A percentile compares a stretch with the other conserved stretches of the same genome.
Conservation (phyloP, 2,329 filamentous ascomycete genomes). For the Hypocrella siamensis region DNA sequence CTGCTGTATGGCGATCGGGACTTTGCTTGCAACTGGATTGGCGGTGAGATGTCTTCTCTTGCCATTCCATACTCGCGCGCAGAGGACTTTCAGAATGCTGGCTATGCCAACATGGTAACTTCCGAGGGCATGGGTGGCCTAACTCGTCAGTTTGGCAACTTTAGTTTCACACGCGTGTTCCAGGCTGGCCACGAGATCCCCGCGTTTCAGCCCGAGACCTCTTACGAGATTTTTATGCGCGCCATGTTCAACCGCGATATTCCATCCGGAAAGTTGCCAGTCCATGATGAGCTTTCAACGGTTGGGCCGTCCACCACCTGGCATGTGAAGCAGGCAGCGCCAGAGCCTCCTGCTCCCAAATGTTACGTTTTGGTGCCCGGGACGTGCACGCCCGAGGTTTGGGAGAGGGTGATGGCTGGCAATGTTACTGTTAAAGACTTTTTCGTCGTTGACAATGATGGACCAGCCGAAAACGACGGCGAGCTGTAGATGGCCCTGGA, state of each 20-base stretch:
- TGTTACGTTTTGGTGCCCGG: conserved; percentile 44
- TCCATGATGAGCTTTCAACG: conserved; percentile 33
- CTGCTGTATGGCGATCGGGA: conserved; percentile 53
- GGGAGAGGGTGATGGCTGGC: conserved; percentile 30
- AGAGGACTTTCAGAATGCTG: conserved; percentile 37
- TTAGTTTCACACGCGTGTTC: conserved; percentile 50
- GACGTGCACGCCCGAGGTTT: conserved; percentile 40
- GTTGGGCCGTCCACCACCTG: conserved; percentile 40
- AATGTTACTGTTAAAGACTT: conserved; percentile 31
- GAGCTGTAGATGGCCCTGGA: conserved; percentile 1
- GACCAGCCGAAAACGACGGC: not conserved
- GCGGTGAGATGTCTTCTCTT: conserved; percentile 54
- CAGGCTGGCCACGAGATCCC: conserved; percentile 49
- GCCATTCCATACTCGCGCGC: conserved; percentile 36
- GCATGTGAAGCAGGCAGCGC: conserved; percentile 37
- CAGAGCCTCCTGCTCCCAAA: conserved; percentile 26
- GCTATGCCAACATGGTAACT: conserved; percentile 54
- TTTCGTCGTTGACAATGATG: conserved; percentile 11
- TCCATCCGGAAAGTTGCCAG: conserved; percentile 33
- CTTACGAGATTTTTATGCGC: conserved; percentile 42
- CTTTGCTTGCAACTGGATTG: conserved; percentile 49
- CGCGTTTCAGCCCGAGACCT: conserved; percentile 40
- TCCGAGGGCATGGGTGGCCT: conserved; percentile 48
- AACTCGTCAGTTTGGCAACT: conserved; percentile 61
- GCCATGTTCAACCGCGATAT: conserved; percentile 39